These are phyloP conservation scores for Bothriochloa decipiens DNA, from an alignment of 176 grass and related monocot genomes.

Conservation along the genomic window DNA sequence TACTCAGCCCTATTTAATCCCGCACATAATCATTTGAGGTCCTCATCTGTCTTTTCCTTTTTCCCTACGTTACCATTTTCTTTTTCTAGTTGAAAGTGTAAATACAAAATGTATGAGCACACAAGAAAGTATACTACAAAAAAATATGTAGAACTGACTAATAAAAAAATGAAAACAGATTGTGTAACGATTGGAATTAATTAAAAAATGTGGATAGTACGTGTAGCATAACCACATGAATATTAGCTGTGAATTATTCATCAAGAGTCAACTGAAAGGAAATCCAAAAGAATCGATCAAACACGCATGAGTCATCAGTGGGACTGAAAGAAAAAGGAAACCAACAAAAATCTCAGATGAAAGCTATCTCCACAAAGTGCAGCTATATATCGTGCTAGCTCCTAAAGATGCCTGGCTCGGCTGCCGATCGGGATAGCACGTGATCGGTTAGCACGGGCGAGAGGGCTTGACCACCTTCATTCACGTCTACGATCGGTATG, in stretches of 20 bases:
- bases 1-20: not conserved
- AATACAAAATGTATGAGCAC: no score
- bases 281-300: not conserved
- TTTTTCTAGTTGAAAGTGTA: not conserved
- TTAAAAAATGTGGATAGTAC: no score
- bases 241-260: not conserved
- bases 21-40: not conserved
- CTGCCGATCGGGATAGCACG: not conserved
- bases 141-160: no score
- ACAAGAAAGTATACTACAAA: no score
- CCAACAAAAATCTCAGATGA: not conserved
- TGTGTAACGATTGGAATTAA: no score
- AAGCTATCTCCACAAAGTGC: not conserved
- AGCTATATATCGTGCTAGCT: not conserved
- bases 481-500: no score
- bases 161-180: no score
- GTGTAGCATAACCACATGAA: not conserved
- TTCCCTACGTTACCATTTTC: not conserved
- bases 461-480: not conserved
- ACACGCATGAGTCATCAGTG: not conserved
- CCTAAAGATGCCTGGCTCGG: not conserved
- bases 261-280: not conserved
- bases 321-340: not conserved
- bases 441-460: not conserved
- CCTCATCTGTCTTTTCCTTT: not conserved